Evolutionary conservation across 1,139 yeast species (phyloP), one percentile per base, ranked within the genome.

Genomic region (Citeromyces siamensis): DNA sequence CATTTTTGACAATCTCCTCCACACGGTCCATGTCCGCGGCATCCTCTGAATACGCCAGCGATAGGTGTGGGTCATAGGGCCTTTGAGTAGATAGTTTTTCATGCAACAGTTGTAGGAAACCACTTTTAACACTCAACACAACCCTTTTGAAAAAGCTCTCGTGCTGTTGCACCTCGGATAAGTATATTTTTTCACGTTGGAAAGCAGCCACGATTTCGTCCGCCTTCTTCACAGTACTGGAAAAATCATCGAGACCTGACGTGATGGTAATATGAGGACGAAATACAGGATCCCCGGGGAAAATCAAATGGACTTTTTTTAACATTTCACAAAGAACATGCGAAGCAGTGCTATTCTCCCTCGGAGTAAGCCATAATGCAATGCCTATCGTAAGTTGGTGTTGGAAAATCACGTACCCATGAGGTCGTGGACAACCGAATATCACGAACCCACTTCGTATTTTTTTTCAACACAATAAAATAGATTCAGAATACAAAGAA

Each of bases 211-310:
- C 7, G 9, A 10, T 10, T 21, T 8, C 9, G 10, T 8, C 10
- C 9, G 1, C 10, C 17, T 16, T 13, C 5, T 9, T n/a, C n/a
- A 14, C 19, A 14, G 4, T 14, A 10, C 18, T n/a, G 4, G 7
- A 9, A 12, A 12, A 14, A n/a, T 19, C 13, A 13, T 35, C 14
- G 13, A 35, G 17, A 5, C 37, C 37, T 2, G 37, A 35, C 3
- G 35, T 35, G 5, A 35, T 19, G 3, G 37, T 35, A 17, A 35
- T 35, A 32, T 35, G 37, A 13, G 37, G 35, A 7, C 6, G 19
- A 17, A 35, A 35, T 6, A 6, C 22, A 6, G 37, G 34, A 6
- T 14, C 10, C 7, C 23, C 18, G 5, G 27, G 6, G 17, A 10
- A 29, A 8, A 18, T 19, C n/a, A n/a, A n/a, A 12, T 7, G 4